Evolutionary conservation across 2,329 filamentous ascomycete species (phyloP).

Genomic region (Alternaria consortialis): DNA sequence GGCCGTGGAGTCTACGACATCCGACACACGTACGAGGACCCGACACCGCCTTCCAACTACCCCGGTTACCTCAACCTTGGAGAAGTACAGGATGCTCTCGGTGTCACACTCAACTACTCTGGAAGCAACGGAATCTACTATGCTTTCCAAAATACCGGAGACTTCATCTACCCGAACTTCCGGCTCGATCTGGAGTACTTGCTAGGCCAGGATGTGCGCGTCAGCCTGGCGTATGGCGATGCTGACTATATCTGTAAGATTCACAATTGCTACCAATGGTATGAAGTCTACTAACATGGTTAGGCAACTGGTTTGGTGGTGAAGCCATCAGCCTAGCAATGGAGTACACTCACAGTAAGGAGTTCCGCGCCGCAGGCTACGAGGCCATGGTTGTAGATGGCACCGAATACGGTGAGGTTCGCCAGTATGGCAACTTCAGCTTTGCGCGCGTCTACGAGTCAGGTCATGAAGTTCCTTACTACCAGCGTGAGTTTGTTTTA

Average conservation of each 20-base stretch:
- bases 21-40: slow-evolving; percentile 62
- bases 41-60: slow-evolving; percentile 61
- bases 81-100: slow-evolving; percentile 66
- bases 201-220: slow-evolving; percentile 52
- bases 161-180: slow-evolving; percentile 69
- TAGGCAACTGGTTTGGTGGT: slow-evolving; percentile 53
- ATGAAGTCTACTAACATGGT: background rate
- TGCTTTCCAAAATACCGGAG: slow-evolving; percentile 61
- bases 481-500: slow-evolving; percentile 42
- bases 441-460: slow-evolving; percentile 53
- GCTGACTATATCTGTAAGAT: slow-evolving; percentile 52
- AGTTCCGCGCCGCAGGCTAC: slow-evolving; percentile 41
- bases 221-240: slow-evolving; percentile 49
- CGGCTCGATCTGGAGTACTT: slow-evolving; percentile 53
- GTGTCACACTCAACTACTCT: slow-evolving; percentile 69
- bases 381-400: slow-evolving; percentile 49
- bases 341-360: slow-evolving; percentile 48
- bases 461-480: slow-evolving; percentile 55
- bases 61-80: slow-evolving; percentile 68
- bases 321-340: slow-evolving; percentile 48
- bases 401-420: slow-evolving; percentile 52
- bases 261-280: too few relatives aligned
- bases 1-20: slow-evolving; percentile 63
- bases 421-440: slow-evolving; percentile 52
- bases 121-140: slow-evolving; percentile 60